Evolutionary conservation across 768 basidiomycete species (phyloP).

Genomic region (Russula sp.): DNA sequence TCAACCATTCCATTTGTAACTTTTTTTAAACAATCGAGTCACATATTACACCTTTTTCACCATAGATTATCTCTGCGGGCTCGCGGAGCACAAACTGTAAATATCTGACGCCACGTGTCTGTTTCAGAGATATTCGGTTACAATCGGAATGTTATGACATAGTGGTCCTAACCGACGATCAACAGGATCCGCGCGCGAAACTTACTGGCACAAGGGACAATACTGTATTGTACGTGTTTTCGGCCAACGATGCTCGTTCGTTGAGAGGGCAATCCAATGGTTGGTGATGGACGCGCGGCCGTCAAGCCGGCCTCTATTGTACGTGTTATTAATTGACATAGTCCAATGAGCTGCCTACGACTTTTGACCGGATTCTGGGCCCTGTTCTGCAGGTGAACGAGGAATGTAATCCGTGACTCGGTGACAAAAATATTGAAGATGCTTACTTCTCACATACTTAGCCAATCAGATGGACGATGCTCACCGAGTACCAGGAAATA

Average conservation of each 20-base stretch:
- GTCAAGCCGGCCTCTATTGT: conserved; percentile 43
- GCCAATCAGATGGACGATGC: too few species aligned
- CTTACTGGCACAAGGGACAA: conserved; percentile 56
- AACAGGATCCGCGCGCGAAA: conserved; percentile 42
- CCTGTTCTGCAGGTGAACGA: conserved; percentile 80
- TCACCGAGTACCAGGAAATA: too few species aligned
- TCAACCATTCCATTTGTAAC: too few species aligned
- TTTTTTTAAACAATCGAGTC: too few species aligned
- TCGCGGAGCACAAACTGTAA: too few species aligned
- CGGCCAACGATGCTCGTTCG: not conserved
- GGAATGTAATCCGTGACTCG: conserved; percentile 65
- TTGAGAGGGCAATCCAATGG: conserved; percentile 55
- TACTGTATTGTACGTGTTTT: conserved; percentile 42
- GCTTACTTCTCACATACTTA: conserved; percentile 46
- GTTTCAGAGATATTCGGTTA: conserved; percentile 45
- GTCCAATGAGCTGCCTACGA: not conserved
- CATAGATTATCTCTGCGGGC: too few species aligned
- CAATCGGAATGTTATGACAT: conserved; percentile 46
- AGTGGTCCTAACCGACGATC: conserved; percentile 53
- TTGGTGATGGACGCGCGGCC: conserved; percentile 52
- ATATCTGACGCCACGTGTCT: not conserved
- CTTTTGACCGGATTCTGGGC: conserved; percentile 68
- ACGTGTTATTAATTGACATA: conserved; percentile 15
- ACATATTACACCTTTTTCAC: too few species aligned
- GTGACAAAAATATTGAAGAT: conserved; percentile 60